Base-by-base conservation (phyloP, 352 stramenopile species). In the Thraustochytrium sp. region DNA sequence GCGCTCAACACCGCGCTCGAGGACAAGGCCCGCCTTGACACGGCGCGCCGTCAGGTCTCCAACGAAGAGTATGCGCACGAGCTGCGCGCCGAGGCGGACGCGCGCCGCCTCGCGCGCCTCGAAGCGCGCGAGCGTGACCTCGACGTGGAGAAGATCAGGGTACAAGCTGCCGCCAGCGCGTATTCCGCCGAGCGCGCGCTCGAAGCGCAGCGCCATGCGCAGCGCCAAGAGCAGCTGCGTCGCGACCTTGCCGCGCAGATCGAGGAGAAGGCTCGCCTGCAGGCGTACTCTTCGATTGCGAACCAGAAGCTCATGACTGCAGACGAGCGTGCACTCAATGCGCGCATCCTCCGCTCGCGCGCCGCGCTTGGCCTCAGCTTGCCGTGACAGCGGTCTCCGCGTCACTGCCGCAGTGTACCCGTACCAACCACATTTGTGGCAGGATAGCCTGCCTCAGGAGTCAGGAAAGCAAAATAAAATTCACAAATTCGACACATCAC, bases 231-330 rank as follows among this genome's bases (percentile, higher is more conserved):
- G 40, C 36, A 18, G 1, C 40, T 72, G 21, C 34, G 59, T 11
- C 34, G 36, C 0, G 59, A 72, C 16, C 40, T 72, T 21, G 36
- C 34, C 36, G 40, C 21, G 8, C 59, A 72, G 8, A 72, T 72
- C 36, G 13, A 34, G 8, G 59, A 72, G 13, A 72, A 72, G 26
- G 36, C 8, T 18, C 46, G 36, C 40, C 16, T 18, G 9, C 23
- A 4, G 21, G 26, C 0, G 23, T 72, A 72, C 26, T 72, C 59
- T 21, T 21, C 40, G 9, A 31, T 49, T 11, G 59, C 13, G 9
- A 72, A 72, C 46, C 26, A 72, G 1, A 72, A 72, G 26, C 46
- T 72, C 59, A 72, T 72, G 59, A 46, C 59, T 44, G 59, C 59
- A 1, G 59, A 72, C 16, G 59, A 72, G 36, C 29, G 59, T 16